Base-by-base conservation (phyloP, 83 land plant species). In the Picea engelmannii region DNA sequence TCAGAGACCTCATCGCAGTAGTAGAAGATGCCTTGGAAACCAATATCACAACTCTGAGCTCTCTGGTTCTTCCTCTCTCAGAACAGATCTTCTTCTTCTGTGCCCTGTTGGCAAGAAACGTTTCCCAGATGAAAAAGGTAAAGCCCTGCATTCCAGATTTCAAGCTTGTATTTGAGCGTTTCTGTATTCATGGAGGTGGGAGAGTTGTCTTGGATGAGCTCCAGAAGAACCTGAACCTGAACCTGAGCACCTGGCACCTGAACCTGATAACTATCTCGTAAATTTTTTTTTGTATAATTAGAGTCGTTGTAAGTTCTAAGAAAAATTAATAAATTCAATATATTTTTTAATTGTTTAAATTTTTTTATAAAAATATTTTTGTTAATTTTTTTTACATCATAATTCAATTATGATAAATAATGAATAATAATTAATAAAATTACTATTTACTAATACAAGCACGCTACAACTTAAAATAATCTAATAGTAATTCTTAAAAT, bases 111-210 rank as follows among this genome's bases (percentile, higher is more conserved):
- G 49, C 67, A 2, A 20, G 47, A 20, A 79, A 62, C 5, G 52
- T 79, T 10, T 21, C 62, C 0, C 44, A 79, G n/a, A 62, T 69
- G 70, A 35, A 78, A 25, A 62, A 47, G 12, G 62, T 66, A 6
- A 80, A 66, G 40, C 76, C 76, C 40, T 69, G 49, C 11, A 69
- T 81, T 3, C 83, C 83, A 15, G 81, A 81, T 3, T 81, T 81
- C 81, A 76, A 76, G 83, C 78, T 70, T 2, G 83, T 80, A 2
- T 81, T 81, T 35, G 83, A 81, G 52, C 83, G 76, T 20, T 81
- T 81, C 81, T 79, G 80, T 21, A 79, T 79, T 11, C 80, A 79
- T 20, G 67, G 67, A 1, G 80, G 80, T 20, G 80, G 83, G 27
- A 55, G 83, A 4, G 83, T 80, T 0, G 81, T 81, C 6, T 8